A percentile compares a stretch with the other conserved stretches of the same genome.
Evolutionary conservation across 2,329 filamentous ascomycete genomes (phyloP).

Genomic region (Chaetomium olivaceum): DNA sequence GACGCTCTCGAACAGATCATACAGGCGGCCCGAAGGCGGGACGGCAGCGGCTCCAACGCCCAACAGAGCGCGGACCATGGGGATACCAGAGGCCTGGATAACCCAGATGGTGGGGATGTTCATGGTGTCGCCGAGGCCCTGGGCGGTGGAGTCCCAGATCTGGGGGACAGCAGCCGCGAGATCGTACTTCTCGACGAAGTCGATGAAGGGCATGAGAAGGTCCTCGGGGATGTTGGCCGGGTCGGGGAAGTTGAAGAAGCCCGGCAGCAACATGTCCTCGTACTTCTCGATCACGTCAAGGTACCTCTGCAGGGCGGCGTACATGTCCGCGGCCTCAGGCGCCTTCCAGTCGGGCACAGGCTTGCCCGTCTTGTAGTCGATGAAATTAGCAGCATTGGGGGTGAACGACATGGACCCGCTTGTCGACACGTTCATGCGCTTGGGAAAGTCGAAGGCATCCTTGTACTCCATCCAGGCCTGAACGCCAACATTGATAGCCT

Average conservation of each 20-base stretch:
- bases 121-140: conserved; percentile 27
- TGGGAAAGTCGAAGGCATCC: conserved; percentile 28
- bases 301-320: conserved; percentile 22
- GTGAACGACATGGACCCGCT: conserved; percentile 14
- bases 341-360: conserved; percentile 20
- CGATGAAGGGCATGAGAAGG: conserved; percentile 28
- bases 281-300: conserved; percentile 24
- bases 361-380: conserved; percentile 29
- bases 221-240: conserved; percentile 28
- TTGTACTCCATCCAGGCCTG: conserved; percentile 30
- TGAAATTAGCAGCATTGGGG: conserved; percentile 14
- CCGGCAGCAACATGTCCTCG: conserved; percentile 30
- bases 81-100: conserved; percentile 24
- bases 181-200: conserved; percentile 32
- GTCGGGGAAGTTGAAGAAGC: conserved; percentile 30
- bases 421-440: conserved; percentile 27
- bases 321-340: conserved; percentile 7
- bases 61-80: conserved; percentile 39
- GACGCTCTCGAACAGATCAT: conserved; percentile 45
- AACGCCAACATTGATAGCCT: conserved; percentile 28
- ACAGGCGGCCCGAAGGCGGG: conserved; percentile 41
- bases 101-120: conserved; percentile 24
- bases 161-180: conserved; percentile 25
- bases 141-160: conserved; percentile 28
- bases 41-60: conserved; percentile 36